A percentile compares a stretch with the other conserved stretches of the same genome.
phyloP scores from a whole-genome alignment of 352 stramenopile genomes.

The Globisporangium irregulare region DNA sequence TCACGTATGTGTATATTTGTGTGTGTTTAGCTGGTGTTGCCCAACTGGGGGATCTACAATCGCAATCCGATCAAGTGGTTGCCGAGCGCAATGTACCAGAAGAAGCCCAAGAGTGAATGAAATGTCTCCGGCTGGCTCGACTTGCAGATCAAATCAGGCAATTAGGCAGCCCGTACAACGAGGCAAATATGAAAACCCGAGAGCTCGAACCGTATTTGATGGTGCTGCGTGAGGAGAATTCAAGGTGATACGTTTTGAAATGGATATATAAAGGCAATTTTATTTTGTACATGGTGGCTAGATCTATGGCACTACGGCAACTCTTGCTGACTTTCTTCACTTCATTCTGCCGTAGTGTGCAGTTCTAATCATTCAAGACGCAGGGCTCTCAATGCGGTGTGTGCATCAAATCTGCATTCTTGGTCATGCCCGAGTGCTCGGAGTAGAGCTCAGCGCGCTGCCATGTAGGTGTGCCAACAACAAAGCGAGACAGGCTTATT shows the following conservation, averaged over 20 bases:
- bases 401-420: background rate
- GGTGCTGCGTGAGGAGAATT: background rate
- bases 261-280: conserved; percentile 10
- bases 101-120: conserved; percentile 42
- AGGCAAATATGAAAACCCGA: background rate
- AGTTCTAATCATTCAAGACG: background rate
- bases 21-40: conserved; percentile 51
- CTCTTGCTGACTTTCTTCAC: background rate
- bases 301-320: background rate
- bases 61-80: conserved; percentile 81
- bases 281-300: conserved; percentile 10
- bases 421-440: background rate
- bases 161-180: background rate
- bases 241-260: background rate
- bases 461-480: background rate
- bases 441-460: background rate
- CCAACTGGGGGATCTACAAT: conserved; percentile 86
- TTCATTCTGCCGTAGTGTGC: background rate
- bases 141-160: background rate
- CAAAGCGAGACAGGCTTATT: conserved; percentile 18
- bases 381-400: background rate
- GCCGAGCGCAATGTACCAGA: conserved; percentile 72
- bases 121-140: background rate
- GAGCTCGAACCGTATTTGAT: background rate
- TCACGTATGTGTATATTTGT: background rate